Evolutionary conservation across 2,329 filamentous ascomycete species (phyloP), one percentile per base, ranked within the genome.

Genomic region (Talaromyces islandicus): DNA sequence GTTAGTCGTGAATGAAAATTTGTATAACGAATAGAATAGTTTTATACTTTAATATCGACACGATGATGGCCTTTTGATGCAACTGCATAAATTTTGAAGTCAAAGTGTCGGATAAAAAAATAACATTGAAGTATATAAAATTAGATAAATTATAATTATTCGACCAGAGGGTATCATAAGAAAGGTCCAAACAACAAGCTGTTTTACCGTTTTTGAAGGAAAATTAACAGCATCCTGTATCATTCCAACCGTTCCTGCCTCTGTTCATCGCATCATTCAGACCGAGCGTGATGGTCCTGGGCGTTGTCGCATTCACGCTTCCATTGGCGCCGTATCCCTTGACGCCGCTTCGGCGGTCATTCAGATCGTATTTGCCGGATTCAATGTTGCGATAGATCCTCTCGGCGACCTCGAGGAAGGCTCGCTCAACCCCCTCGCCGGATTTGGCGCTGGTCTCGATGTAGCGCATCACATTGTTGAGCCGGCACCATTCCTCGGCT

Each of bases 311-410:
- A 57, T 69, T 72, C 54, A 69, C 65, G 50, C 74, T 73, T 5
- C 70, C 71, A 5, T 75, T 75, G 27, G 74, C 74, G 24, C 76
- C 78, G 64, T 75, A 80, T 17, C 73, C 87, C 76, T 97, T 97
- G 63, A 99, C 92, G 27, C 94, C 94, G 63, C 89, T 93, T 71
- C 92, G 85, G 70, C 93, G 84, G 75, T 97, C 93, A 71, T 96
- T 96, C 66, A 97, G 79, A 76, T 99, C 92, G 73, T 97, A 97
- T 72, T 87, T 91, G 11, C 94, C 94, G 1, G 91, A 91, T 79
- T 97, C 91, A 64, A 99, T 97, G 70, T 97, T 97, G 73, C 93
- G 87, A 72, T 95, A 96, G 79, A 99, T 97, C 74, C 92, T 83
- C 80, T 97, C 92, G 21, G 94, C 92, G 14, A 97, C 92, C 70